phyloP scores from a whole-genome alignment of 495 filamentous ascomycete species.

The Penicillium turbatum region DNA sequence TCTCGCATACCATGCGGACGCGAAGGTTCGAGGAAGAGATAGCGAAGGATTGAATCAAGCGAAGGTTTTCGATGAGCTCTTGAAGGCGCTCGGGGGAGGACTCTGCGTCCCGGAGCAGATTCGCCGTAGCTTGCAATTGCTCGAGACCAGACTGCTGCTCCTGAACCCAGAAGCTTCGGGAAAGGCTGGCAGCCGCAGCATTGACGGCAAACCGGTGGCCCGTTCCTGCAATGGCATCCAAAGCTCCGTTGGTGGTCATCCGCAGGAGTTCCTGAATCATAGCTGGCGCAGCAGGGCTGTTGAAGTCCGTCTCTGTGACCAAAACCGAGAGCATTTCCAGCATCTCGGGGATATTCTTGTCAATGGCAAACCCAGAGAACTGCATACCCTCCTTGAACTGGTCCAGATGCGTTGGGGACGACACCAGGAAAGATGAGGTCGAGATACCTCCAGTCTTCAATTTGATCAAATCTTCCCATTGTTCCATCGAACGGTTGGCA shows the following conservation, averaged over 20 bases:
- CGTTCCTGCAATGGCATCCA: constrained; percentile 81
- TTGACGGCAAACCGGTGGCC: constrained; percentile 81
- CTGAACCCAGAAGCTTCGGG: constrained; percentile 59
- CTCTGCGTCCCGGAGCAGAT: constrained; percentile 52
- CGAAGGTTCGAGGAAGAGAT: constrained; percentile 60
- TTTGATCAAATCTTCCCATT: constrained; percentile 92
- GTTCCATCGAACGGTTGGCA: constrained; percentile 80
- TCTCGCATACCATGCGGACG: constrained; percentile 80
- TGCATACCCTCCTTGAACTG: constrained; percentile 73
- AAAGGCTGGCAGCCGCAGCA: constrained; percentile 76
- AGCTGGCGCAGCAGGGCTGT: constrained; percentile 68
- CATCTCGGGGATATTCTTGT: constrained; percentile 86
- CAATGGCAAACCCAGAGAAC: constrained; percentile 79
- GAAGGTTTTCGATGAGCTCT: constrained; percentile 79
- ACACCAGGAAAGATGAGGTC: constrained; percentile 69
- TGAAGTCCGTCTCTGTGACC: constrained; percentile 83
- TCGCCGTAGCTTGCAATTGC: constrained; percentile 81
- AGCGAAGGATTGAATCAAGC: constrained; percentile 76
- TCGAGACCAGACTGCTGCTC: constrained; percentile 84
- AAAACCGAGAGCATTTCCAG: constrained; percentile 77
- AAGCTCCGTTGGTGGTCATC: constrained; percentile 78
- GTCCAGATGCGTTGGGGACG: constrained; percentile 66
- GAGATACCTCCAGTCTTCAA: constrained; percentile 92
- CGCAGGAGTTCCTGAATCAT: constrained; percentile 84
- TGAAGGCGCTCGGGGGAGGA: constrained; percentile 55